Evolutionary conservation across 257 asterid genomes (phyloP).

Genomic region (Gentiana dahurica): DNA sequence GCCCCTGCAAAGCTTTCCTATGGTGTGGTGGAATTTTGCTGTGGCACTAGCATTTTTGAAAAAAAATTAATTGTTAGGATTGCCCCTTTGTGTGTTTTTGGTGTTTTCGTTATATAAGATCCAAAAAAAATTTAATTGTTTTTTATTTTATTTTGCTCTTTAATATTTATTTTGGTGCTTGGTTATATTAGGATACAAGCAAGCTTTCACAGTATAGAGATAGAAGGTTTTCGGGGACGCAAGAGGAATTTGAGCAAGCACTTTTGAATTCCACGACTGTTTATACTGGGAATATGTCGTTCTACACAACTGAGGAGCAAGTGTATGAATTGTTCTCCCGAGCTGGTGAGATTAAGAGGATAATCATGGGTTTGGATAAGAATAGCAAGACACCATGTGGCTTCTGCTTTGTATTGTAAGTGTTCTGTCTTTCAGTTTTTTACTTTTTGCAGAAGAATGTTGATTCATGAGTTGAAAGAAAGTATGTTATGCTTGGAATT

Average conservation of each 20-base stretch:
- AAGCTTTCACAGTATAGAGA: slow-evolving; percentile 88
- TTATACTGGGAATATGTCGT: slow-evolving; percentile 89
- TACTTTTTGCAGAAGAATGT: too few species aligned
- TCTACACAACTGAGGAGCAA: slow-evolving; percentile 97
- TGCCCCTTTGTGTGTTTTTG: too few species aligned
- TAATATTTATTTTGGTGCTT: neutral
- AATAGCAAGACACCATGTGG: slow-evolving; percentile 94
- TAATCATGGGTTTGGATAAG: slow-evolving; percentile 94
- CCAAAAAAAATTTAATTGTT: neutral
- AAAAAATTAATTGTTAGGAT: too few species aligned
- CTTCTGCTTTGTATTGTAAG: slow-evolving; percentile 85
- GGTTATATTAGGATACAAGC: slow-evolving; percentile 51
- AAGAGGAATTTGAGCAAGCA: slow-evolving; percentile 86
- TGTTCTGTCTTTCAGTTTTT: too few species aligned
- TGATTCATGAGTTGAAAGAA: too few species aligned
- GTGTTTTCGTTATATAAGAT: too few species aligned
- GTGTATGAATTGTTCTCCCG: slow-evolving; percentile 84
- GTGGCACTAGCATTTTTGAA: too few species aligned
- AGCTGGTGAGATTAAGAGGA: slow-evolving; percentile 91
- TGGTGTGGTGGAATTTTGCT: too few species aligned
- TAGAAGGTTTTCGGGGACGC: slow-evolving; percentile 83
- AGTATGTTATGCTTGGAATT: too few species aligned
- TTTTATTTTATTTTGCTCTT: neutral
- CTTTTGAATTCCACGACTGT: slow-evolving; percentile 60
- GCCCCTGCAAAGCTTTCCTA: too few species aligned